Evolutionary conservation across 2,329 filamentous ascomycete species (phyloP), one percentile per base, ranked within the genome.

Genomic region (Neopestalotiopsis rosae): DNA sequence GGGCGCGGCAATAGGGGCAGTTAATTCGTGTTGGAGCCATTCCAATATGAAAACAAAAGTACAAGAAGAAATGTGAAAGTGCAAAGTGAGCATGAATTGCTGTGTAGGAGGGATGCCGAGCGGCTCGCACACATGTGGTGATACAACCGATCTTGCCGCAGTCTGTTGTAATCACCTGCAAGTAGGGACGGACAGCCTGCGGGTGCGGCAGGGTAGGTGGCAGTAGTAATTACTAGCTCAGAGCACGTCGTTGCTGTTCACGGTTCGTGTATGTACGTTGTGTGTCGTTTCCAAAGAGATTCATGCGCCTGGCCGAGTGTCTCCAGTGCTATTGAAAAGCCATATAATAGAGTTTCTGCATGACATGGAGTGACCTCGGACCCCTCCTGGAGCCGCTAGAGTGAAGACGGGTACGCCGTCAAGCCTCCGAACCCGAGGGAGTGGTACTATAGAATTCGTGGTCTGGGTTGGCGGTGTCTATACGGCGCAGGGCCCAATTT

Each of bases 101-200:
- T 20, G 20, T 34, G 20, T 30, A 34, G 32, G 6, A 38, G 24
- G 28, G 32, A 62, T 38, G 61, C 61, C 38, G 40, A 34, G 30
- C 38, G 61, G 32, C 30, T 62, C 61, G 32, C 30, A 62, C 61
- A 52, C 10, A 65, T 45, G 62, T 52, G 38, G 62, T 65, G 62
- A 52, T 65, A 65, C 62, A 28, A 30, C 62, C 62, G 62, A 65
- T 52, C 62, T 30, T 20, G 62, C 62, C 20, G 62, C 42, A 65
- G 34, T 45, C 62, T 65, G 38, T 45, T 28, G 20, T 65, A 52
- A 52, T 45, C 42, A 30, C n/a, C 59, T 62, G 59, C 59, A 59
- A 59, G 57, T 28, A 32, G 28, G 12, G 24, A 24, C 28, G 28
- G 14, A 32, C 59, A 20, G 24, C 14, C 34, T 38, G 59, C 20